Percentiles rank a stretch among this genome's conserved stretches.
These are phyloP conservation scores for Phytophthora quininea DNA, from an alignment of 352 stramenopile species.

Conservation along the genomic window DNA sequence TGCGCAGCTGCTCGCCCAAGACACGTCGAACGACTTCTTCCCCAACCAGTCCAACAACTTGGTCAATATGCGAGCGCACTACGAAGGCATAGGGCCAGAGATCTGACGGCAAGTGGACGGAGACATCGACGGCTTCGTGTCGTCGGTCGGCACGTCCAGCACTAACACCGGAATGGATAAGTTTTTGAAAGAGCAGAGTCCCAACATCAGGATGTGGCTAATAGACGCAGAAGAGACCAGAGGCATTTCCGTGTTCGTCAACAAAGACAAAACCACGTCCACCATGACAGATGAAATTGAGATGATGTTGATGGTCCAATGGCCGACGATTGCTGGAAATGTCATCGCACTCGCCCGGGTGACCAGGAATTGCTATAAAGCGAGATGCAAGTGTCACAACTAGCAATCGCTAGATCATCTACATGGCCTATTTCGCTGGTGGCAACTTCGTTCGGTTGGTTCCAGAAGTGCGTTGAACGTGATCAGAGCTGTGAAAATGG, in stretches of 20 bases:
- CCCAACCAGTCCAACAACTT: conserved; percentile 84
- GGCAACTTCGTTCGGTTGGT: conserved; percentile 91
- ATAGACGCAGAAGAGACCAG: conserved; percentile 83
- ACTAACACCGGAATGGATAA: conserved; percentile 92
- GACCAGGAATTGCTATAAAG: conserved; percentile 91
- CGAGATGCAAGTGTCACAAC: conserved; percentile 91
- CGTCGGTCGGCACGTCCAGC: conserved; percentile 90
- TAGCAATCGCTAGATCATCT: conserved; percentile 93
- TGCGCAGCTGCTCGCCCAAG: conserved; percentile 53
- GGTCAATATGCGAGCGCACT: conserved; percentile 77
- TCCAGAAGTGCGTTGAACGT: conserved; percentile 69
- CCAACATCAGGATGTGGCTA: conserved; percentile 62
- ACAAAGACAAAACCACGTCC: conserved; percentile 58
- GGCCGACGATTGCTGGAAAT: conserved; percentile 93
- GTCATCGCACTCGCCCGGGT: conserved; percentile 91
- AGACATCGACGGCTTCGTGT: conserved; percentile 91
- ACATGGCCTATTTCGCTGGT: conserved; percentile 92
- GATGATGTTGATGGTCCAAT: conserved; percentile 82
- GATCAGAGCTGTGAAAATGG: conserved; percentile 70
- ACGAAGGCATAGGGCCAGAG: conserved; percentile 83
- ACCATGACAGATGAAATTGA: conserved; percentile 89
- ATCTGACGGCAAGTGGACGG: conserved; percentile 90
- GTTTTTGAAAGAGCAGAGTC: conserved; percentile 92
- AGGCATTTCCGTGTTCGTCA: conserved; percentile 87
- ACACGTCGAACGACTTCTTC: conserved; percentile 44